Percentiles rank a stretch among this genome's conserved stretches.
Evolutionary conservation across 169 alveolate species (phyloP).

Genomic region (Plasmodium reichenowi): DNA sequence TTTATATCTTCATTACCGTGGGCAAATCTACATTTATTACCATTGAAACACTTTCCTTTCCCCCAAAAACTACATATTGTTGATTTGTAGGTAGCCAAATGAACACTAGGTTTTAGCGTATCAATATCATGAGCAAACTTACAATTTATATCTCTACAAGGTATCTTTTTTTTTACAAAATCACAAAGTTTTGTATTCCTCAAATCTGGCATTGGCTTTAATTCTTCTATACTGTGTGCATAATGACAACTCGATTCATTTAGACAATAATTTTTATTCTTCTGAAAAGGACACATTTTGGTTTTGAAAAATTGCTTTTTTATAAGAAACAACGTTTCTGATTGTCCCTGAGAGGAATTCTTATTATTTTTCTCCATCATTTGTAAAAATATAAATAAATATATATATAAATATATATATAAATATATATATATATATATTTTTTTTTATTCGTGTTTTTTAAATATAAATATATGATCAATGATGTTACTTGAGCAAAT

Average conservation of each 20-base stretch:
- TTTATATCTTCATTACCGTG: conserved; percentile 82
- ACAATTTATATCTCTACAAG: conserved; percentile 74
- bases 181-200: conserved; percentile 84
- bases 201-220: conserved; percentile 82
- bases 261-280: conserved; percentile 74
- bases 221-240: conserved; percentile 81
- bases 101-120: conserved; percentile 81
- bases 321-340: conserved; percentile 73
- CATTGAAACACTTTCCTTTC: conserved; percentile 82
- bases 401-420: not conserved
- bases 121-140: conserved; percentile 81
- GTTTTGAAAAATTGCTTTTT: conserved; percentile 75
- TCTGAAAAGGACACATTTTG: conserved; percentile 76
- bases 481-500: no score
- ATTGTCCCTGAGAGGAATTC: conserved; percentile 26
- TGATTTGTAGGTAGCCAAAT: conserved; percentile 82
- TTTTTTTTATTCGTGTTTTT: no score
- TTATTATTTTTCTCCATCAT: conserved; percentile 53
- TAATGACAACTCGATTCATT: conserved; percentile 80
- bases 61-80: conserved; percentile 84
- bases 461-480: not conserved
- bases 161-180: conserved; percentile 72
- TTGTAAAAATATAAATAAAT: conserved; percentile 1
- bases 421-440: no score
- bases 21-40: conserved; percentile 83